Evolutionary conservation across 768 basidiomycete species (phyloP).

Genomic region (Collybia sordida): DNA sequence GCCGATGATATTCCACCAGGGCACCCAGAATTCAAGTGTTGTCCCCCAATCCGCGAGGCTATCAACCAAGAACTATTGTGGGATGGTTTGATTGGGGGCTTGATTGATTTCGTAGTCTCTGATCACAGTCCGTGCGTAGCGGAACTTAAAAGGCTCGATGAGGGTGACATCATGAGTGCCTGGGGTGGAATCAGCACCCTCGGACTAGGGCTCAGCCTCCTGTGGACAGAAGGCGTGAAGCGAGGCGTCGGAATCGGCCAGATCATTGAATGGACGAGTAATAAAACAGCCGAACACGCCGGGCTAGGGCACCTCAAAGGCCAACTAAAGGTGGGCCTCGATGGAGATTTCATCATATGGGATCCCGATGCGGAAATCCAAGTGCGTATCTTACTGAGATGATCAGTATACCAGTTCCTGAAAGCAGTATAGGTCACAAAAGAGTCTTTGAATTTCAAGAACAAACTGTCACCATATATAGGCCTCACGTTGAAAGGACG

Average conservation of each 20-base stretch:
- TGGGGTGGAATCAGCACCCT: constrained; percentile 96
- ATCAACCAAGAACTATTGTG: constrained; percentile 76
- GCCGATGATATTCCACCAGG: constrained; percentile 73
- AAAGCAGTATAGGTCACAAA: constrained; percentile 58
- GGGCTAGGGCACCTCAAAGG: constrained; percentile 74
- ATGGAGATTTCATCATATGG: constrained; percentile 89
- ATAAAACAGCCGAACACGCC: constrained; percentile 76
- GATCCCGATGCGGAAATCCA: constrained; percentile 57
- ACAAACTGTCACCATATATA: constrained; percentile 90
- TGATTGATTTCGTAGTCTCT: constrained; percentile 91
- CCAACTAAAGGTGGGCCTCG: constrained; percentile 65
- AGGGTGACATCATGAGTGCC: constrained; percentile 82
- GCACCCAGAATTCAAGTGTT: constrained; percentile 91
- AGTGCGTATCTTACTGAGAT: constrained; percentile 24
- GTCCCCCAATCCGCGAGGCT: constrained; percentile 83
- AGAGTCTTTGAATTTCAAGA: constrained; percentile 82
- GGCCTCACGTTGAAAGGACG: constrained; percentile 68
- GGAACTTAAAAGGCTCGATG: constrained; percentile 75
- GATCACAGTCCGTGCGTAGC: constrained; percentile 93
- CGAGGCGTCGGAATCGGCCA: constrained; percentile 56
- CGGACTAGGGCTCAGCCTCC: constrained; percentile 82
- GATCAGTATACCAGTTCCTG: background rate
- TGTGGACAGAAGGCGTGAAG: constrained; percentile 83
- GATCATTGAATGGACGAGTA: constrained; percentile 76
- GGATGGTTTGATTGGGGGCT: constrained; percentile 77